A percentile compares a stretch with the other conserved stretches of the same genome.
Conservation (phyloP, 2,329 filamentous ascomycete genomes). For the Coniochaeta sp. region DNA sequence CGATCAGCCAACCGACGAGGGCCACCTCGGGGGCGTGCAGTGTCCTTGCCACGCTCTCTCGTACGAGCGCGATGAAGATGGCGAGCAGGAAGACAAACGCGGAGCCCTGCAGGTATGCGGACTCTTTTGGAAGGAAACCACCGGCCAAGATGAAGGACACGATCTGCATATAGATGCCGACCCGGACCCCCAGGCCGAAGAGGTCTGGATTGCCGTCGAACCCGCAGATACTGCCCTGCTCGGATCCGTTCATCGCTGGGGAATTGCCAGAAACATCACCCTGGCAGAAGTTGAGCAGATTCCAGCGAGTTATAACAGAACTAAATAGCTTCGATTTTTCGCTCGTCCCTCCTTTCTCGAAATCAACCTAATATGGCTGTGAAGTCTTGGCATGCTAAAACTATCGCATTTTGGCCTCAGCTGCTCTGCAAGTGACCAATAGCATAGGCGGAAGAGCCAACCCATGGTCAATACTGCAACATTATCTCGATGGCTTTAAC, state of each 20-base stretch:
- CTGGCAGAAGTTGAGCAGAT: not conserved
- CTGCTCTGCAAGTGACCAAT: not conserved
- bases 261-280: not conserved
- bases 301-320: too few species aligned
- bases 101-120: slow-evolving; percentile 1
- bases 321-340: not conserved
- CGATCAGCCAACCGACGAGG: not conserved
- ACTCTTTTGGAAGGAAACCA: not conserved
- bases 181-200: not conserved
- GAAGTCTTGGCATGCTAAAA: not conserved
- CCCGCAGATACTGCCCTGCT: not conserved
- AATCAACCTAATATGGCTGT: too few species aligned
- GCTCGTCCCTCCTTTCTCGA: not conserved
- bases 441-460: not conserved
- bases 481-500: not conserved
- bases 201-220: slow-evolving; percentile 3
- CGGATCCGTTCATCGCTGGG: not conserved
- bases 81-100: not conserved
- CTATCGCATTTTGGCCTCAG: not conserved
- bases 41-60: not conserved
- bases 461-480: not conserved
- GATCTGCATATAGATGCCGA: slow-evolving; percentile 1
- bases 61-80: not conserved
- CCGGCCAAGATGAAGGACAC: not conserved
- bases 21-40: slow-evolving; percentile 1